These are phyloP conservation scores for Globisporangium takayamanum DNA, from an alignment of 352 stramenopile genomes.

Conservation along the genomic window DNA sequence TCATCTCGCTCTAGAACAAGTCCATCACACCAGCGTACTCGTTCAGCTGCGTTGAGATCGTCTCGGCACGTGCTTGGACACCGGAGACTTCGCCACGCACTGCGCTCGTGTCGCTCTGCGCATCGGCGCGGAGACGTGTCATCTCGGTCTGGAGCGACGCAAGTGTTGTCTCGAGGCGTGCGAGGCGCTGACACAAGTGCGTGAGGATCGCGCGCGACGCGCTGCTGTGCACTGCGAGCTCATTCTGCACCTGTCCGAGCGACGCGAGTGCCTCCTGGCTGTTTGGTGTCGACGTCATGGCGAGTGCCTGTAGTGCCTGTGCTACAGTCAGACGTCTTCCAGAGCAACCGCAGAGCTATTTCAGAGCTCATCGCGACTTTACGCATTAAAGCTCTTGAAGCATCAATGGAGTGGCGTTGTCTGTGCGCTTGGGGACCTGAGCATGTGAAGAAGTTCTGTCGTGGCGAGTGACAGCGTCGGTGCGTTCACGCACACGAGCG, in stretches of 20 bases:
- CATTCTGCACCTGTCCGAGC: slow-evolving; percentile 39
- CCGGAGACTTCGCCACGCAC: slow-evolving; percentile 40
- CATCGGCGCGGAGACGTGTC: slow-evolving; percentile 28
- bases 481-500: neutral
- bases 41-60: slow-evolving; percentile 44
- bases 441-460: too few species aligned
- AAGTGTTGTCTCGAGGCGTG: slow-evolving; percentile 36
- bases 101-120: slow-evolving; percentile 30
- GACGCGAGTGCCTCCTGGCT: slow-evolving; percentile 17
- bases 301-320: too few species aligned
- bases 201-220: slow-evolving; percentile 57
- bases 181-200: slow-evolving; percentile 54
- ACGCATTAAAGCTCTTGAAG: too few species aligned
- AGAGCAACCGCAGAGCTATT: too few species aligned
- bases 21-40: slow-evolving; percentile 57
- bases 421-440: too few species aligned
- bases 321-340: too few species aligned
- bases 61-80: slow-evolving; percentile 37
- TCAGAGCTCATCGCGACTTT: too few species aligned
- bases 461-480: too few species aligned
- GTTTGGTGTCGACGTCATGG: neutral
- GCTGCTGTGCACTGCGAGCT: slow-evolving; percentile 41
- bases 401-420: too few species aligned
- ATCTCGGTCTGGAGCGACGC: slow-evolving; percentile 39
- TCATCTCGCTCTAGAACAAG: slow-evolving; percentile 61